Conservation (phyloP, 163 green algal species). For the Coccomyxa subellipsoidea region DNA sequence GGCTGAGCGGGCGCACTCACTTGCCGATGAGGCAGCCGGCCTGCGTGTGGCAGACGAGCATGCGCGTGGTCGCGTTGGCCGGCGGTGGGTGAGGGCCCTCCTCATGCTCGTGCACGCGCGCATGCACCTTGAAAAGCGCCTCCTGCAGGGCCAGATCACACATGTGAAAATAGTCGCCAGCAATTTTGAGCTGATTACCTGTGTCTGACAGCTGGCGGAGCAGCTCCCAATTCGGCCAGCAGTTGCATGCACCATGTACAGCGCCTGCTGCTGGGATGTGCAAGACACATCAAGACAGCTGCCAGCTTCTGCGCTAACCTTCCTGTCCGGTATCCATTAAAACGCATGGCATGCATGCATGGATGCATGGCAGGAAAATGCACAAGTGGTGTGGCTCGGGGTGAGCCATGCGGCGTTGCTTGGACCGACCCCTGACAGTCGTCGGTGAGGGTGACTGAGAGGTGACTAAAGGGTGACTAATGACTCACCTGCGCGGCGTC, state of each 20-base stretch:
- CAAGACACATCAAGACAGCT: too few species aligned
- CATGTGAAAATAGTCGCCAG: not conserved
- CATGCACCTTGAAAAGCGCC: slow-evolving; percentile 25
- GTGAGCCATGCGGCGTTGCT: not conserved
- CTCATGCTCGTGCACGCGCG: slow-evolving; percentile 18
- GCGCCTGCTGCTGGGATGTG: too few species aligned
- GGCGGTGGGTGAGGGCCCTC: not conserved
- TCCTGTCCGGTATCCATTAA: too few species aligned
- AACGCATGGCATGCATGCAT: too few species aligned
- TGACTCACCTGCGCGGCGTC: slow-evolving; percentile 7
- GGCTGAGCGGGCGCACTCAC: not conserved
- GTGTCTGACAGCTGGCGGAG: not conserved
- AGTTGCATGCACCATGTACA: too few species aligned
- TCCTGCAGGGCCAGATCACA: slow-evolving; percentile 11
- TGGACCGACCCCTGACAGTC: not conserved
- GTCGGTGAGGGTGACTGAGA: not conserved
- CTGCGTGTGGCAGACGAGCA: slow-evolving; percentile 42
- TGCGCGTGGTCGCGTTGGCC: slow-evolving; percentile 12
- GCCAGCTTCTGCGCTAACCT: too few species aligned
- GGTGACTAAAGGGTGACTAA: not conserved
- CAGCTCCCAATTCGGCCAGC: not conserved
- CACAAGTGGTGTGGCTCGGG: not conserved
- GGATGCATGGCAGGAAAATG: too few species aligned
- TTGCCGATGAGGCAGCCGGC: slow-evolving; percentile 55
- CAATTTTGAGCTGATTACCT: not conserved